phyloP scores from a whole-genome alignment of 768 basidiomycete genomes.

The Pholiota microspora region DNA sequence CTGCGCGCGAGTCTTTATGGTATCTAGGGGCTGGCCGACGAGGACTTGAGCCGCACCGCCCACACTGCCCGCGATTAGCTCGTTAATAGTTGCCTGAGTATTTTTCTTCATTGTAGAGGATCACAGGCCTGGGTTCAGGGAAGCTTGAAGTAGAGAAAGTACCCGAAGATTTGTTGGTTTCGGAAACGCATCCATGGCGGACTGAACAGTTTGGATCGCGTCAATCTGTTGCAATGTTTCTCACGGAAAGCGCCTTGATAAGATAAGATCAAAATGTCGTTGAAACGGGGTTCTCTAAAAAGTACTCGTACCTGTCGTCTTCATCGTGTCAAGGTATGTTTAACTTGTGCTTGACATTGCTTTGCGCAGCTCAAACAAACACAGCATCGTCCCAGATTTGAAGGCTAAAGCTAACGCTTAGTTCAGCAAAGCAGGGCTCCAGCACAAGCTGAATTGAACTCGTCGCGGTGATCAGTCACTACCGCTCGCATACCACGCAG shows the following conservation, averaged over 20 bases:
- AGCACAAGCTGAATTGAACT: too few relatives aligned
- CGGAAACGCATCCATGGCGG: background rate
- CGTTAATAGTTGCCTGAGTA: constrained; percentile 64
- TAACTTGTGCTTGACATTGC: too few relatives aligned
- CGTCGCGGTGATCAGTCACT: too few relatives aligned
- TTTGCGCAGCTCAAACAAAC: too few relatives aligned
- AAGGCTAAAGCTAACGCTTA: too few relatives aligned
- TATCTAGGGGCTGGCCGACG: constrained; percentile 91
- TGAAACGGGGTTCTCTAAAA: too few relatives aligned
- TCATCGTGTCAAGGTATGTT: too few relatives aligned
- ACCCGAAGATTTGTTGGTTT: too few relatives aligned
- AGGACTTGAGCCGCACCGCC: constrained; percentile 95
- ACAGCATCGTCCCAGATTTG: too few relatives aligned
- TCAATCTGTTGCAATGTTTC: constrained; percentile 9
- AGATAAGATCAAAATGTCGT: constrained; percentile 1
- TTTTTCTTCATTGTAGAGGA: constrained; percentile 13
- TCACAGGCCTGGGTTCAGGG: background rate
- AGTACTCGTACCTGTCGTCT: too few relatives aligned
- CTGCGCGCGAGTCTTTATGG: constrained; percentile 86
- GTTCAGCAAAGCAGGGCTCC: too few relatives aligned
- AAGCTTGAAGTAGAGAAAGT: background rate
- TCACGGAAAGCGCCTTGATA: background rate
- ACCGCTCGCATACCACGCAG: too few relatives aligned
- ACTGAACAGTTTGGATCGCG: background rate
- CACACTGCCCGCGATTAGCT: constrained; percentile 84